Conservation (phyloP, 768 basidiomycete genomes). For the Tulasnella calospora region DNA sequence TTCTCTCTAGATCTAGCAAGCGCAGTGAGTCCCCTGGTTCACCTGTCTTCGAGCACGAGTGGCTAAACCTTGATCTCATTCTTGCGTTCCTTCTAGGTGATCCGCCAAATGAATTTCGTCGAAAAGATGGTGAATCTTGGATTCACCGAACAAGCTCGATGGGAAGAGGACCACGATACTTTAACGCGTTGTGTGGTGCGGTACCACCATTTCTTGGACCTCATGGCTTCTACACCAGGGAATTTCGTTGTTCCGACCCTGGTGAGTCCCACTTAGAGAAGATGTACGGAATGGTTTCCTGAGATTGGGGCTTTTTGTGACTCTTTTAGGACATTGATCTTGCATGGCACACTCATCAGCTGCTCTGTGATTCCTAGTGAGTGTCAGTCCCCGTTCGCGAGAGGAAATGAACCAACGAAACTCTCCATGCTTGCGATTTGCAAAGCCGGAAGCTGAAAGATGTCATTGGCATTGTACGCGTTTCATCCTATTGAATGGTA, state of each 20-base stretch:
- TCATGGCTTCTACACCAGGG: constrained; percentile 24
- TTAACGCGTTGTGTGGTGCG: constrained; percentile 27
- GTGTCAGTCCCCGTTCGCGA: constrained; percentile 27
- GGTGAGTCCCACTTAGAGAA: too few relatives aligned
- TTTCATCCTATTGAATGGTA: not conserved
- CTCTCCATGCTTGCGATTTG: too few relatives aligned
- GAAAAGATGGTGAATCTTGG: constrained; percentile 29
- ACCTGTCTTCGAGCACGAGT: not conserved
- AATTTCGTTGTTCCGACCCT: constrained; percentile 30
- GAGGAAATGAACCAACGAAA: too few relatives aligned
- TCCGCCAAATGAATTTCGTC: constrained; percentile 28
- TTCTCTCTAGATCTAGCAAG: constrained; percentile 27
- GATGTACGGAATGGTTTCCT: too few relatives aligned
- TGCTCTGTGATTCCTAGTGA: constrained; percentile 46
- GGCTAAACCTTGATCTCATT: not conserved
- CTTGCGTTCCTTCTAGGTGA: not conserved
- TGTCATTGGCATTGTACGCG: not conserved
- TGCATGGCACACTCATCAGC: constrained; percentile 30
- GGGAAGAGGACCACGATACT: constrained; percentile 34
- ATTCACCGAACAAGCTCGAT: constrained; percentile 26
- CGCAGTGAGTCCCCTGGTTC: constrained; percentile 6
- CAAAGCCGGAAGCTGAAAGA: not conserved
- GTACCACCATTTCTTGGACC: constrained; percentile 31
- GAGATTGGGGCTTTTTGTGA: not conserved
- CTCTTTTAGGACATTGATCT: constrained; percentile 27